These are phyloP conservation scores for Verbascum thapsus DNA, from an alignment of 257 asterid genomes.

Conservation along the genomic window DNA sequence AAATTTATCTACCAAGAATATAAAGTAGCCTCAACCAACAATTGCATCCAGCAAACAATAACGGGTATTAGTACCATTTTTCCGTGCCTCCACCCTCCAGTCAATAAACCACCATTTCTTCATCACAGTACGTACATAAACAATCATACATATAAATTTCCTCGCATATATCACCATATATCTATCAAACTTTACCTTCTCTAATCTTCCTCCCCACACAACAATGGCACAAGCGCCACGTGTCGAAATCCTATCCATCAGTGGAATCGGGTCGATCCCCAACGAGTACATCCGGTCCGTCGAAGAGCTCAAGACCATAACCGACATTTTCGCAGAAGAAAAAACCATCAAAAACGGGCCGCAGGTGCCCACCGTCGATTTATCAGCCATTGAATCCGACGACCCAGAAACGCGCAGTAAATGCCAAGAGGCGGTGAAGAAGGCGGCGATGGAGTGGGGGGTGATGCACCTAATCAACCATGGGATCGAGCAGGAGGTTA, in stretches of 20 bases:
- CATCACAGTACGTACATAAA: too few relatives aligned
- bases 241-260: slow-evolving; percentile 65
- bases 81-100: too few relatives aligned
- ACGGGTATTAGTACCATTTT: too few relatives aligned
- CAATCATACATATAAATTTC: too few relatives aligned
- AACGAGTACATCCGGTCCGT: slow-evolving; percentile 71
- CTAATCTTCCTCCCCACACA: not conserved
- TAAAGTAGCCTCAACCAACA: too few relatives aligned
- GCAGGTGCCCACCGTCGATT: slow-evolving; percentile 59
- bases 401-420: slow-evolving; percentile 41
- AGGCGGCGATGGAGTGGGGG: slow-evolving; percentile 89
- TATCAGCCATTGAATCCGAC: slow-evolving; percentile 43
- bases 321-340: slow-evolving; percentile 66
- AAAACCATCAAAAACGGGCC: slow-evolving; percentile 49
- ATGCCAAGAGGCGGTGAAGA: slow-evolving; percentile 59
- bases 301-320: slow-evolving; percentile 64
- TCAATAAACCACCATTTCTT: too few relatives aligned
- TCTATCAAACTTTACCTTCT: not conserved
- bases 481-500: slow-evolving; percentile 56
- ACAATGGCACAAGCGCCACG: slow-evolving; percentile 38
- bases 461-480: slow-evolving; percentile 90
- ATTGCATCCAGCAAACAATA: too few relatives aligned
- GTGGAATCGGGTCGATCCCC: slow-evolving; percentile 65
- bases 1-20: too few relatives aligned
- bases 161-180: too few relatives aligned